A percentile compares a stretch with the other conserved stretches of the same genome.
These are phyloP conservation scores for Corynascus novoguineensis DNA, from an alignment of 495 filamentous ascomycete species.

Conservation along the genomic window DNA sequence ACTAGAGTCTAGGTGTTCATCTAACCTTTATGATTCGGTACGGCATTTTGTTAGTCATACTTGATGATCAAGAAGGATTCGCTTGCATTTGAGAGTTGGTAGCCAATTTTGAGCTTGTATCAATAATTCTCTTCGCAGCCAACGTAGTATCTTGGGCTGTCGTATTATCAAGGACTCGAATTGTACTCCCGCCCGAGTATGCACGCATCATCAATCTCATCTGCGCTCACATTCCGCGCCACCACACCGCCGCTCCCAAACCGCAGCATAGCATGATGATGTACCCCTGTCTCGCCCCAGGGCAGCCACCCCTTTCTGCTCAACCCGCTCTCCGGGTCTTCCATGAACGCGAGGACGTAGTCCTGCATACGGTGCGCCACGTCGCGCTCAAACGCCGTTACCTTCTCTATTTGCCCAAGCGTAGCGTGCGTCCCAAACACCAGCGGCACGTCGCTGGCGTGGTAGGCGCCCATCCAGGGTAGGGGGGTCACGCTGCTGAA, in stretches of 20 bases:
- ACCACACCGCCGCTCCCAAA: constrained; percentile 13
- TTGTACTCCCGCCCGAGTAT: constrained; percentile 15
- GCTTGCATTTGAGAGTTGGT: too few relatives aligned
- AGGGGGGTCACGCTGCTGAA: constrained; percentile 41
- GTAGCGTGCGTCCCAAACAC: constrained; percentile 40
- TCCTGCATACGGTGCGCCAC: constrained; percentile 41
- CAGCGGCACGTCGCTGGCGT: constrained; percentile 43
- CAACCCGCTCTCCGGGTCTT: constrained; percentile 37
- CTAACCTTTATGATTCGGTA: neutral
- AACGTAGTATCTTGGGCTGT: too few relatives aligned
- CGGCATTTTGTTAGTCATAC: neutral
- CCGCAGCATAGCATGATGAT: constrained; percentile 12
- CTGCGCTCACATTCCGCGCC: constrained; percentile 16
- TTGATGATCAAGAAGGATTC: too few relatives aligned
- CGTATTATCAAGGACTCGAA: constrained; percentile 14
- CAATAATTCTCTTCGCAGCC: too few relatives aligned
- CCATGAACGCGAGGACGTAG: constrained; percentile 38
- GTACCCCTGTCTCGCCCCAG: constrained; percentile 9
- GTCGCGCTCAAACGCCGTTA: constrained; percentile 31
- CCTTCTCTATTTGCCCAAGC: constrained; percentile 23
- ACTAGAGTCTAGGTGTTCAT: neutral
- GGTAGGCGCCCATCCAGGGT: constrained; percentile 48
- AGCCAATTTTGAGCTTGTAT: too few relatives aligned
- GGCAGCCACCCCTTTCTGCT: constrained; percentile 20
- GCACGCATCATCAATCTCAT: constrained; percentile 21